Evolutionary conservation across 2,329 filamentous ascomycete genomes (phyloP).

Genomic region (Xylariaceae sp.): DNA sequence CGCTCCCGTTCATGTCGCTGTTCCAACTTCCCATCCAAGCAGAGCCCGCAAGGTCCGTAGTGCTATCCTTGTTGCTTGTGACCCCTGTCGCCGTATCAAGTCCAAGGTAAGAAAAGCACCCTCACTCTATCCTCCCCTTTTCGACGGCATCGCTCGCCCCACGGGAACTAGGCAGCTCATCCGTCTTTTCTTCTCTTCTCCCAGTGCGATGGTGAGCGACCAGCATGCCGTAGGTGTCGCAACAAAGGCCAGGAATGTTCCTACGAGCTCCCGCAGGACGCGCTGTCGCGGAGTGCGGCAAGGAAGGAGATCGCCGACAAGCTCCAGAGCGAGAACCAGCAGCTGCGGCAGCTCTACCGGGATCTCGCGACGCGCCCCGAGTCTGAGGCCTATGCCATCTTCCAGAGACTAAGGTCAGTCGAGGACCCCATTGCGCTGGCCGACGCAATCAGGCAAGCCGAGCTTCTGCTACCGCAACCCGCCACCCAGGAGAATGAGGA

Average conservation of each 20-base stretch:
- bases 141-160: neutral
- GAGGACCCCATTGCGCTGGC: constrained; percentile 10
- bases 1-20: no score
- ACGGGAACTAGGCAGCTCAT: neutral
- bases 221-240: constrained; percentile 8
- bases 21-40: neutral
- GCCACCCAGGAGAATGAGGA: neutral
- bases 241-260: constrained; percentile 6
- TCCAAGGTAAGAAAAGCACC: constrained; percentile 4
- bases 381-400: constrained; percentile 4
- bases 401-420: constrained; percentile 3
- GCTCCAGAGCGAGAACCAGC: constrained; percentile 2
- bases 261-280: constrained; percentile 12
- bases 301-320: constrained; percentile 8
- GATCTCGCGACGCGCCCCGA: constrained; percentile 7
- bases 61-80: constrained; percentile 10
- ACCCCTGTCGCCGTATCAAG: constrained; percentile 13
- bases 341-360: constrained; percentile 10
- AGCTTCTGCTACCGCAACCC: constrained; percentile 5
- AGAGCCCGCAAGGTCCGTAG: neutral
- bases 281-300: constrained; percentile 5
- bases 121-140: neutral
- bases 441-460: constrained; percentile 9
- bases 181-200: neutral
- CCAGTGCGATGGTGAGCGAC: constrained; percentile 14